A percentile compares a stretch with the other conserved stretches of the same genome.
Conservation (phyloP, 495 filamentous ascomycete genomes). For the Talaromyces ruber region DNA sequence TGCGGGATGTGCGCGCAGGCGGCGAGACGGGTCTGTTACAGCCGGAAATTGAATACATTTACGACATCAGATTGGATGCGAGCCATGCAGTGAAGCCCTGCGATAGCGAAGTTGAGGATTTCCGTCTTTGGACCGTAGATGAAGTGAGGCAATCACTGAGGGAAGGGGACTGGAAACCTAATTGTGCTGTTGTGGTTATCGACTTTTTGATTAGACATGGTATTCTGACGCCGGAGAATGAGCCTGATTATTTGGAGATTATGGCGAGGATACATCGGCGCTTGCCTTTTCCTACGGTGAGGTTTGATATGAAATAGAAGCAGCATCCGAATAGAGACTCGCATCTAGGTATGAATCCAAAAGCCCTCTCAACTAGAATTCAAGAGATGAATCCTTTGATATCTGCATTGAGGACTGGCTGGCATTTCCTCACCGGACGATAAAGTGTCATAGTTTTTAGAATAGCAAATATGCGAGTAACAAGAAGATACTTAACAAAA, state of each 20-base stretch:
- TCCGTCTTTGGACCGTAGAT: constrained; percentile 65
- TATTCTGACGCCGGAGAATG: constrained; percentile 71
- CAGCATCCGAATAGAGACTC: not conserved
- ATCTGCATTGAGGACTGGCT: no score
- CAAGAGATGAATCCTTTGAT: no score
- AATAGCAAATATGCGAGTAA: no score
- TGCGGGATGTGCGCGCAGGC: constrained; percentile 67
- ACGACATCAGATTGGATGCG: constrained; percentile 70
- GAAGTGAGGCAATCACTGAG: constrained; percentile 64
- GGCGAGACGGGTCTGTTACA: constrained; percentile 84
- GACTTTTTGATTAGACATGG: constrained; percentile 91
- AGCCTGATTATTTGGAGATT: constrained; percentile 75
- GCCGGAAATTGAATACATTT: constrained; percentile 87
- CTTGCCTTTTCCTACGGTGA: constrained; percentile 68
- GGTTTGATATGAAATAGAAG: constrained; percentile 4
- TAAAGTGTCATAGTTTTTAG: no score
- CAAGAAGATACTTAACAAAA: not conserved
- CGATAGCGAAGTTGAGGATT: constrained; percentile 84
- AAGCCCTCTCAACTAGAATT: no score
- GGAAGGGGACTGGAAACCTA: constrained; percentile 81
- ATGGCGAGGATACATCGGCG: constrained; percentile 65
- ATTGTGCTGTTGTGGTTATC: constrained; percentile 73
- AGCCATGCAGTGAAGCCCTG: constrained; percentile 62
- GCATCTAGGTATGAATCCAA: not conserved
- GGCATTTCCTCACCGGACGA: no score